A percentile compares a stretch with the other conserved stretches of the same genome.
Evolutionary conservation across 495 filamentous ascomycete species (phyloP).

Genomic region (Lasiosphaeriaceae sp.): DNA sequence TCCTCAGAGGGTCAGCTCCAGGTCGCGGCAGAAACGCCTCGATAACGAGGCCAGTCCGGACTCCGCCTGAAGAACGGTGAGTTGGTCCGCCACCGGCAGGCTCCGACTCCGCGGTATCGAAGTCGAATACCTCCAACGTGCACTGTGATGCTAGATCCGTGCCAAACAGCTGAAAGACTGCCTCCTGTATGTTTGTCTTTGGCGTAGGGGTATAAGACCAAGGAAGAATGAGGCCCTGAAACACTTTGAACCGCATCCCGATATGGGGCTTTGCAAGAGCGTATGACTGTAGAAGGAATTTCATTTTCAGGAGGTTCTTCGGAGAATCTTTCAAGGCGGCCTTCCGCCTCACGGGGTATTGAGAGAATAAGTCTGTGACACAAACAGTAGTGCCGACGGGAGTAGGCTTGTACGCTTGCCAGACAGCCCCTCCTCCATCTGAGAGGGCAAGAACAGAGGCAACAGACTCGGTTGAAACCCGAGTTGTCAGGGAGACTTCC

Average conservation of each 20-base stretch:
- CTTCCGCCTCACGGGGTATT: slow-evolving; percentile 72
- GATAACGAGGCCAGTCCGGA: slow-evolving; percentile 24
- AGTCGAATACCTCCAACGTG: slow-evolving; percentile 21
- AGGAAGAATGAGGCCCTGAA: slow-evolving; percentile 58
- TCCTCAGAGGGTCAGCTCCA: slow-evolving; percentile 48
- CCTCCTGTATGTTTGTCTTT: slow-evolving; percentile 55
- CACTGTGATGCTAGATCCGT: slow-evolving; percentile 55
- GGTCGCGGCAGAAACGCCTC: slow-evolving; percentile 58
- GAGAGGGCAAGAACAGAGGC: slow-evolving; percentile 43
- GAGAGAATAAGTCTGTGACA: slow-evolving; percentile 62
- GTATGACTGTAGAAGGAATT: slow-evolving; percentile 68
- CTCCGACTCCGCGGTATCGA: background rate
- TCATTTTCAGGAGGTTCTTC: slow-evolving; percentile 62
- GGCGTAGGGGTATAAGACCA: slow-evolving; percentile 68
- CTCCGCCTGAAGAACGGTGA: background rate
- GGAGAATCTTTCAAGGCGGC: slow-evolving; percentile 55
- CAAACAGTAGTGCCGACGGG: slow-evolving; percentile 78
- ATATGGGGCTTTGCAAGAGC: slow-evolving; percentile 64
- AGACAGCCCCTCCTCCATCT: slow-evolving; percentile 35
- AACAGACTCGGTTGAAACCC: slow-evolving; percentile 64
- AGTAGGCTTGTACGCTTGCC: slow-evolving; percentile 49
- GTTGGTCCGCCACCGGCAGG: background rate
- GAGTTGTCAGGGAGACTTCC: slow-evolving; percentile 63
- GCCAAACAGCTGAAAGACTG: slow-evolving; percentile 67
- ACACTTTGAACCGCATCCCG: slow-evolving; percentile 63